Base-by-base conservation (phyloP, 495 filamentous ascomycete genomes). In the Sabuloglossum arenarium region DNA sequence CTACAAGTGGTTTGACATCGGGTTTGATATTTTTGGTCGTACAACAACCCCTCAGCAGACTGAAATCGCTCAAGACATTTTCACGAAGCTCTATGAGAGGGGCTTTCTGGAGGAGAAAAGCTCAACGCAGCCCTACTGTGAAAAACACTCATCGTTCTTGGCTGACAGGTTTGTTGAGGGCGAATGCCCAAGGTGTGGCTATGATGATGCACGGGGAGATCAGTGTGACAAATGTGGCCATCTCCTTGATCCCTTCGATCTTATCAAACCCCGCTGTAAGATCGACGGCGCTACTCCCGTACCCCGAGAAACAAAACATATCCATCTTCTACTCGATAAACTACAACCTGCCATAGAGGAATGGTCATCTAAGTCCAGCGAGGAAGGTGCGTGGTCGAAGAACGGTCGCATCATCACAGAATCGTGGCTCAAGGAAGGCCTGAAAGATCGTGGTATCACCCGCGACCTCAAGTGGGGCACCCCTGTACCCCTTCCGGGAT, bases 391-490 rank as follows among this genome's bases (percentile, higher is more conserved):
- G 8, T 94, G 90, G 90, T 82, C 81, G 28, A 77, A 75, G 51
- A 95, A 94, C 62, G 82, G 84, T 1, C 70, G 68, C 34, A 66
- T 65, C 53, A 76, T 75, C 56, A 75, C 70, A 21, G 65, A 69
- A 60, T 79, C 78, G 1, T 94, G 88, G 88, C 69, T 94, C 61
- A 80, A 83, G 50, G 79, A 86, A 65, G 88, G 88, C 3, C 67
- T 95, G 59, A 81, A 86, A 64, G 78, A 80, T 28, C 82, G 90
- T 49, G 85, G 84, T 58, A 95, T 97, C 63, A 95, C 88, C n/a
- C 70, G 90, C 61, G 88, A 94, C 69, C 72, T 97, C 52, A 86
- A 81, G 67, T 95, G 88, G 88, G 88, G 88, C 62, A 84, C 82
- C 14, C 75, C 80, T 9, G 75, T 87, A 14, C 82, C 85, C 24